phyloP scores from a whole-genome alignment of 1,139 yeast species.

The Candida tropicalis region DNA sequence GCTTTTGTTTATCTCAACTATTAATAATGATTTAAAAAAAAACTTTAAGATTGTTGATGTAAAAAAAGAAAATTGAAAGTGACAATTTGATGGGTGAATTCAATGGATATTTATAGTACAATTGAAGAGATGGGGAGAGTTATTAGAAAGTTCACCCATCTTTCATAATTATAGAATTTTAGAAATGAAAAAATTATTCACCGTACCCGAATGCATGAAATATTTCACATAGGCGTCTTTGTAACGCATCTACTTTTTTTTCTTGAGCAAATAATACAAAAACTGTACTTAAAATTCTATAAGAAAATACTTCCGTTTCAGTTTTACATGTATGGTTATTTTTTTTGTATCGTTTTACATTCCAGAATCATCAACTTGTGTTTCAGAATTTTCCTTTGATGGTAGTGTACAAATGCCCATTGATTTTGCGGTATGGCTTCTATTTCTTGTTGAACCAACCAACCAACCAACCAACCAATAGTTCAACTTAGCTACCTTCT shows the following conservation, averaged over 20 bases:
- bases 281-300: no score
- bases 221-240: background rate
- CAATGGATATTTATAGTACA: conserved; percentile 1
- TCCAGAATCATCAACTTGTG: background rate
- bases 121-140: background rate
- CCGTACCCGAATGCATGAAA: background rate
- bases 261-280: no score
- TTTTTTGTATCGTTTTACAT: background rate
- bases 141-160: no score
- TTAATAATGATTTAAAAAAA: no score
- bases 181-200: background rate
- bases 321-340: background rate
- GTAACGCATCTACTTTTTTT: background rate
- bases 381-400: conserved; percentile 1
- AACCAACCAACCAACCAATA: no score
- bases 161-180: no score
- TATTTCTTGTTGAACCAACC: no score
- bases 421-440: no score
- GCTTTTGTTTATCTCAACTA: no score
- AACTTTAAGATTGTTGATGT: no score
- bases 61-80: background rate
- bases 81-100: background rate
- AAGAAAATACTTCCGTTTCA: background rate
- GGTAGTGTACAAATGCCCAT: no score
- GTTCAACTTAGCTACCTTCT: no score